Base-by-base conservation (phyloP, 2,329 filamentous ascomycete genomes). In the Aciculosporium take region DNA sequence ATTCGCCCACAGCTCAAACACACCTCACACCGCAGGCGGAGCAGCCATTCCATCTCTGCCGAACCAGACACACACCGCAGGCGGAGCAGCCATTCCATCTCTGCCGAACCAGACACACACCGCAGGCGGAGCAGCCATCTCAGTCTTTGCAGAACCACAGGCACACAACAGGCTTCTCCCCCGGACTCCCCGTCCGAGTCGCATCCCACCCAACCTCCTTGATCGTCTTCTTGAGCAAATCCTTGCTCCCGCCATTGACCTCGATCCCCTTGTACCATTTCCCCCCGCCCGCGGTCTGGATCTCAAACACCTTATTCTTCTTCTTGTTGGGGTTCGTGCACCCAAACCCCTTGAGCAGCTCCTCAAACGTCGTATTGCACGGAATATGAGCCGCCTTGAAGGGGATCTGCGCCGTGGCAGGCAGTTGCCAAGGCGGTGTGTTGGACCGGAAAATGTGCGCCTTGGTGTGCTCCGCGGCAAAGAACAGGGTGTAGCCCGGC, bases 401-500 rank as follows among this genome's bases (percentile, higher is more conserved):
- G 1, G 60, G 53, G 28, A 72, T 60, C 46, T 57, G 53, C 25
- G 58, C 61, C 38, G 60, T 64, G 17, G 56, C 51, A 1, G 57
- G 64, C 6, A 68, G 54, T 47, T 69, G 65, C 75, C 75, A 79
- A 0, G 76, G 76, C 0, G 69, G 62, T 0, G 54, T 62, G 13
- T 57, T 50, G 7, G 66, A 65, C 47, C 68, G 68, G 55, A 81
- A 66, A 3, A 80, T 62, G 49, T 79, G 73, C 6, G 79, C 60
- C 47, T 74, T 77, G 24, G 72, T 74, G 54, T 79, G 72, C 46
- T 72, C 64, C 0, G 60, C 50, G 0, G 72, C 67, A 57, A 78
- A 79, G 51, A 78, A 69, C 56, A 77, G 76, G 58, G 76, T 74
- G 60, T 77, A 80, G 2, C 74, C 76, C 0, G 71, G 72, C 49